Conservation (phyloP, 192 early-diverging fungal genomes). For the Lunasporangiospora selenospora region DNA sequence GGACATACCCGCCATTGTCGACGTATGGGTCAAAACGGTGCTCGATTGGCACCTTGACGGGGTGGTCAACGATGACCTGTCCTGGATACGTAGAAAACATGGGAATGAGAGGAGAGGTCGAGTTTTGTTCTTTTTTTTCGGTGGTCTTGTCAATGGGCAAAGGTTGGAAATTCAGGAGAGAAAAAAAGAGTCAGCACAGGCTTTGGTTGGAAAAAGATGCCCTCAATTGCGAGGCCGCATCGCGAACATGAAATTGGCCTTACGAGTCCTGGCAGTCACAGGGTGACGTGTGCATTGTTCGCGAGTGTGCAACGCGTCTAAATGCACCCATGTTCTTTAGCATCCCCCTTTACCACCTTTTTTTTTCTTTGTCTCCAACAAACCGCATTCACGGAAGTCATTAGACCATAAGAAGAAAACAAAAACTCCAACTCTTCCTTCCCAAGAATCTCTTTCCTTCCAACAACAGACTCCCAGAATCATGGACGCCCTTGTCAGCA, state of each 20-base stretch:
- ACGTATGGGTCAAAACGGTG: conserved; percentile 91
- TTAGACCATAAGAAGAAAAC: neutral
- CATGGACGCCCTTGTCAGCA: conserved; percentile 51
- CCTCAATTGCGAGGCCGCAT: too few species aligned
- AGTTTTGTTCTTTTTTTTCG: neutral
- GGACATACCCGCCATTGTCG: conserved; percentile 77
- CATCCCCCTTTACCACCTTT: too few species aligned
- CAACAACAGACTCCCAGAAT: neutral
- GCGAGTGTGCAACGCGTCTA: conserved; percentile 4
- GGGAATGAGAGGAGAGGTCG: neutral
- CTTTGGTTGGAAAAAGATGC: neutral
- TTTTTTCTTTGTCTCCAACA: too few species aligned
- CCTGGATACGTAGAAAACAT: conserved; percentile 45
- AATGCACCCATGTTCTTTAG: conserved; percentile 3
- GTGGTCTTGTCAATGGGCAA: neutral
- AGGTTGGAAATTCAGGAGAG: neutral
- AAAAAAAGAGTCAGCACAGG: neutral
- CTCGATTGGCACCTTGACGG: conserved; percentile 45
- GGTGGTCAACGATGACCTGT: conserved; percentile 48
- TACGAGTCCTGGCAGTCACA: conserved; percentile 38
- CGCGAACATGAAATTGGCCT: too few species aligned
- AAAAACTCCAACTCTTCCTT: neutral
- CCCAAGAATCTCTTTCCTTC: neutral
- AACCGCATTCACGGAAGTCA: too few species aligned
- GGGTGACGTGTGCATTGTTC: conserved; percentile 28